Evolutionary conservation across 2,329 filamentous ascomycete genomes (phyloP).

Genomic region (Coniella lustricola): DNA sequence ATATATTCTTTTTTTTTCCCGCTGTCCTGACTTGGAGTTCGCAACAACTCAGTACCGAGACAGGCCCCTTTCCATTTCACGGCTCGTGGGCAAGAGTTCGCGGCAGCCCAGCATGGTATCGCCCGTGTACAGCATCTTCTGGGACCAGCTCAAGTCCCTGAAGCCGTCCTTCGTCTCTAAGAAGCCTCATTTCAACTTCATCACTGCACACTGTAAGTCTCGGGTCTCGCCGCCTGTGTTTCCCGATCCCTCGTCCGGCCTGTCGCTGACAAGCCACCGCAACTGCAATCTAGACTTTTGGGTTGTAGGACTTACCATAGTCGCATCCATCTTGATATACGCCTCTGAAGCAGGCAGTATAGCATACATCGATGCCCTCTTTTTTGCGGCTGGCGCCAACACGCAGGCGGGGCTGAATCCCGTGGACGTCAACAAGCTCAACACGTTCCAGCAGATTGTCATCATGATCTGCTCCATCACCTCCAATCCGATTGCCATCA

Average conservation of each 20-base stretch:
- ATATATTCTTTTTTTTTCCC: not conserved
- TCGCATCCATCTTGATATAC: slow-evolving; percentile 73
- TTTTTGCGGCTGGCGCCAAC: slow-evolving; percentile 77
- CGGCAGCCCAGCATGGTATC: slow-evolving; percentile 12
- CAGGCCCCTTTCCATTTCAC: too few species aligned
- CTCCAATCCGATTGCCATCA: slow-evolving; percentile 77
- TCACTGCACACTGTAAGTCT: slow-evolving; percentile 66
- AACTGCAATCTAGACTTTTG: slow-evolving; percentile 57
- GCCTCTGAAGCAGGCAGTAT: slow-evolving; percentile 50
- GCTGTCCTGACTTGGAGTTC: too few species aligned
- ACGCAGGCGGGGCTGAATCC: slow-evolving; percentile 95
- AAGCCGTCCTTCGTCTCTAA: slow-evolving; percentile 52
- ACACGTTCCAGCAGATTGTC: slow-evolving; percentile 66
- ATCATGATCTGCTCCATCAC: slow-evolving; percentile 66
- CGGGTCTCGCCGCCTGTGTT: not conserved
- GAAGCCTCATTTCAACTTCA: slow-evolving; percentile 71
- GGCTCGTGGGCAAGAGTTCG: not conserved
- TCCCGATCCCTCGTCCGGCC: not conserved
- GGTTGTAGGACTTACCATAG: slow-evolving; percentile 65
- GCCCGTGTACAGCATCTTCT: slow-evolving; percentile 21
- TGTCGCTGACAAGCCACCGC: not conserved
- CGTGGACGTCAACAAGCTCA: slow-evolving; percentile 57
- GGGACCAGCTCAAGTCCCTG: slow-evolving; percentile 39
- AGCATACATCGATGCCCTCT: slow-evolving; percentile 77
- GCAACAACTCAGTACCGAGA: not conserved